Base-by-base conservation (phyloP, 2,329 filamentous ascomycete species). In the Nigrospora oryzae region DNA sequence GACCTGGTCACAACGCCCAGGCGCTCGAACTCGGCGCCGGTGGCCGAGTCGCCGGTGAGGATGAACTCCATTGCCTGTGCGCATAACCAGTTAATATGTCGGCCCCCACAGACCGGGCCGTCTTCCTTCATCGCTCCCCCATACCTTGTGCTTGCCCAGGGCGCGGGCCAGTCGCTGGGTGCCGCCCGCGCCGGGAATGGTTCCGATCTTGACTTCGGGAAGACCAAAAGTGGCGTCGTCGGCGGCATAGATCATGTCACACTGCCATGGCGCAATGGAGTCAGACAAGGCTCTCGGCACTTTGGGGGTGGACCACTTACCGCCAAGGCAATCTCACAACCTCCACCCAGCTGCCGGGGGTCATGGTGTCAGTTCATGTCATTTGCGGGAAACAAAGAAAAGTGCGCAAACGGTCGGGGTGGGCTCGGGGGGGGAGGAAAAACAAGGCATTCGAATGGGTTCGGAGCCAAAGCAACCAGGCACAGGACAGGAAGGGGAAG, bases 171-270 rank as follows among this genome's bases (percentile, higher is more conserved):
- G 51, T 16, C 63, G 53, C 44, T 97, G 93, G 45, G 83, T 88
- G 11, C 91, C 91, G 16, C 91, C 91, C 0, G 86, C 91, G 3
- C 93, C 91, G 1, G 91, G 93, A 45, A 96, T 89, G 3, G 85
- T 84, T 14, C 93, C 91, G 8, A 97, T 75, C 69, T 91, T 95
- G 68, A 97, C 88, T 71, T 97, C 93, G 0, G 91, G 91, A 67
- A 97, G 90, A 19, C 91, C 93, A 62, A 97, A 95, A 54, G 85
- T 89, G 48, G 91, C 89, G 14, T 70, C 79, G 34, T 83, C 74
- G 2, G 86, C 87, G 66, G 86, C 90, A 71, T 96, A 96, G 32
- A 67, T 65, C 35, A 67, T 61, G 49, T 68, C 65, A 51, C 62
- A 64, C 62, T 62, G 43, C 23, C 23, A 28, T 23, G 19, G 23